A percentile compares a stretch with the other conserved stretches of the same genome.
phyloP scores from a whole-genome alignment of 1,139 yeast species.

The Suzukiozyma palmioleophila region DNA sequence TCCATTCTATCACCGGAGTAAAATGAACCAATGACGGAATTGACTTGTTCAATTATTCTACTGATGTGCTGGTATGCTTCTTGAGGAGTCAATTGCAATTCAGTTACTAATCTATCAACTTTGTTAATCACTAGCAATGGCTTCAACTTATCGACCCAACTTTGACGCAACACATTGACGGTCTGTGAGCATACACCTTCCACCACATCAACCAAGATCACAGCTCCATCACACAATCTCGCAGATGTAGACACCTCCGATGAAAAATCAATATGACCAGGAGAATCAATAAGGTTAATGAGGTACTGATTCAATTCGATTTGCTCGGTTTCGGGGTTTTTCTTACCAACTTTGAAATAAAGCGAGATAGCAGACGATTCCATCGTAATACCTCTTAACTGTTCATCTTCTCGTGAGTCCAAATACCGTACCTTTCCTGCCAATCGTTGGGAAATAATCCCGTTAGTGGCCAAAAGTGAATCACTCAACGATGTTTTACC shows the following conservation, averaged over 20 bases:
- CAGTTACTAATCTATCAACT: constrained; percentile 80
- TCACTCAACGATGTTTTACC: constrained; percentile 96
- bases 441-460: constrained; percentile 88
- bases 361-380: constrained; percentile 91
- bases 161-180: constrained; percentile 87
- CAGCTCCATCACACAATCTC: constrained; percentile 93
- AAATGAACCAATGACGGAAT: constrained; percentile 90
- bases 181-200: constrained; percentile 99
- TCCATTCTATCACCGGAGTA: constrained; percentile 93
- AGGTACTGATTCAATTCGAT: constrained; percentile 66
- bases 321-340: constrained; percentile 28
- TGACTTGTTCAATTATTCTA: constrained; percentile 84
- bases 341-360: constrained; percentile 64
- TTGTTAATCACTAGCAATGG: constrained; percentile 92
- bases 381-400: constrained; percentile 95
- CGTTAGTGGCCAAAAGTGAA: constrained; percentile 88
- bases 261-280: constrained; percentile 97
- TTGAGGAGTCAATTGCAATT: constrained; percentile 72
- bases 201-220: constrained; percentile 90
- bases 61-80: constrained; percentile 84
- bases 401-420: constrained; percentile 95
- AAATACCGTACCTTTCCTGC: constrained; percentile 93
- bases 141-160: constrained; percentile 89
- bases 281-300: constrained; percentile 92
- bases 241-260: constrained; percentile 96